These are phyloP conservation scores for Rutstroemia sp. DNA, from an alignment of 2,329 filamentous ascomycete species.

Conservation along the genomic window DNA sequence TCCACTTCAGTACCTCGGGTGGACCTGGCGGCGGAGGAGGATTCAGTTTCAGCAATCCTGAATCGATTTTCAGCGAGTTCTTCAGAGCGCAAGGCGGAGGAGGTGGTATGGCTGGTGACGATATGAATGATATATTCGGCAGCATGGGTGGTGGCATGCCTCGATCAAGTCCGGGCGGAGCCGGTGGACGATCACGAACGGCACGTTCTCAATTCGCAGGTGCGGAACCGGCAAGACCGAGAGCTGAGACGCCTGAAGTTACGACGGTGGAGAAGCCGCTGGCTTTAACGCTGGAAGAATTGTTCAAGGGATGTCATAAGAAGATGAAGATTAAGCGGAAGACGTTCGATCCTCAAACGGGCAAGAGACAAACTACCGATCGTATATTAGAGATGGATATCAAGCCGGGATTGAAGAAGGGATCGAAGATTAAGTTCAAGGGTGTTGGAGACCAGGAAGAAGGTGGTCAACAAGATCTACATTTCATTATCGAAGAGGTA, in stretches of 20 bases:
- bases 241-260: conserved; percentile 66
- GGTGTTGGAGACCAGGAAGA: conserved; percentile 98
- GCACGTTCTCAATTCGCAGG: conserved; percentile 30
- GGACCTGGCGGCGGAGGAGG: conserved; percentile 39
- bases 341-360: conserved; percentile 72
- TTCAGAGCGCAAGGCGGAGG: conserved; percentile 49
- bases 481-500: conserved; percentile 93
- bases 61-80: conserved; percentile 82
- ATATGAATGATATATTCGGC: conserved; percentile 47
- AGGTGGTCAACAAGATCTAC: conserved; percentile 88
- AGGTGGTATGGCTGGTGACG: conserved; percentile 36
- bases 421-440: conserved; percentile 96
- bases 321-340: conserved; percentile 99
- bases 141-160: conserved; percentile 14
- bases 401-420: conserved; percentile 91
- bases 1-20: conserved; percentile 43
- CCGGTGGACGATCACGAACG: conserved; percentile 38
- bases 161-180: conserved; percentile 36
- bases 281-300: conserved; percentile 75
- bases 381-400: conserved; percentile 91
- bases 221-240: conserved; percentile 32
- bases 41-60: conserved; percentile 79
- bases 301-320: conserved; percentile 82
- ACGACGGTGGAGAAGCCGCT: conserved; percentile 84
- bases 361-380: conserved; percentile 80